phyloP scores from a whole-genome alignment of 2,329 filamentous ascomycete genomes.

The Orbilia javanica region DNA sequence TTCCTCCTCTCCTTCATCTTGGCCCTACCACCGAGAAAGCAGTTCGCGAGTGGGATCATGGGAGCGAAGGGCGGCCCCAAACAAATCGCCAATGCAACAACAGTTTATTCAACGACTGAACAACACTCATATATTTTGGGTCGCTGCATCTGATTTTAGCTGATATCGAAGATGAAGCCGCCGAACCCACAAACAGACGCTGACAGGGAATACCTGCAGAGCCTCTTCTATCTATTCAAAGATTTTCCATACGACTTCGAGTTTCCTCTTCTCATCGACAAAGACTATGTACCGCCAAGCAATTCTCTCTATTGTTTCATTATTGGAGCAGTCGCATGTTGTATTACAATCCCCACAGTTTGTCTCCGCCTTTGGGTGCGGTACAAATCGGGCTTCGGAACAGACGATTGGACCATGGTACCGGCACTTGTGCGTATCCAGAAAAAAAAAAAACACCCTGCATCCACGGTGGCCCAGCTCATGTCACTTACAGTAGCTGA shows the following conservation, averaged over 20 bases:
- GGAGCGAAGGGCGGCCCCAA: background rate
- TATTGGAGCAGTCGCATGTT: background rate
- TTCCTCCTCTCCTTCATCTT: no score
- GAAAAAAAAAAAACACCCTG: no score
- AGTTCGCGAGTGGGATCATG: conserved; percentile 3
- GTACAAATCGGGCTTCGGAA: conserved; percentile 20
- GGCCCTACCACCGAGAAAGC: background rate
- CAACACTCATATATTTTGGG: conserved; percentile 65
- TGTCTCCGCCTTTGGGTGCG: conserved; percentile 40
- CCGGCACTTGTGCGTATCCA: conserved; percentile 35
- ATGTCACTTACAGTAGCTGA: background rate
- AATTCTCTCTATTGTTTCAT: conserved; percentile 35
- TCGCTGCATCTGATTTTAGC: conserved; percentile 63
- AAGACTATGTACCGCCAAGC: conserved; percentile 23
- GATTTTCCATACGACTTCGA: conserved; percentile 35
- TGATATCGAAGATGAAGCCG: conserved; percentile 13
- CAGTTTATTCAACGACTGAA: conserved; percentile 1
- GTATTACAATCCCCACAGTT: conserved; percentile 4
- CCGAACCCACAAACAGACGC: conserved; percentile 39
- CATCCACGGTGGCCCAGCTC: background rate
- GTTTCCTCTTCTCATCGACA: conserved; percentile 28
- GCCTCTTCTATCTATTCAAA: conserved; percentile 37
- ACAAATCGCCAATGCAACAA: conserved; percentile 10
- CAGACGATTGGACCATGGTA: conserved; percentile 51
- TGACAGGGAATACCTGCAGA: conserved; percentile 39